Percentiles rank a stretch among this genome's conserved stretches.
phyloP scores from a whole-genome alignment of 2,329 filamentous ascomycete genomes.

The Nigrospora sphaerica region DNA sequence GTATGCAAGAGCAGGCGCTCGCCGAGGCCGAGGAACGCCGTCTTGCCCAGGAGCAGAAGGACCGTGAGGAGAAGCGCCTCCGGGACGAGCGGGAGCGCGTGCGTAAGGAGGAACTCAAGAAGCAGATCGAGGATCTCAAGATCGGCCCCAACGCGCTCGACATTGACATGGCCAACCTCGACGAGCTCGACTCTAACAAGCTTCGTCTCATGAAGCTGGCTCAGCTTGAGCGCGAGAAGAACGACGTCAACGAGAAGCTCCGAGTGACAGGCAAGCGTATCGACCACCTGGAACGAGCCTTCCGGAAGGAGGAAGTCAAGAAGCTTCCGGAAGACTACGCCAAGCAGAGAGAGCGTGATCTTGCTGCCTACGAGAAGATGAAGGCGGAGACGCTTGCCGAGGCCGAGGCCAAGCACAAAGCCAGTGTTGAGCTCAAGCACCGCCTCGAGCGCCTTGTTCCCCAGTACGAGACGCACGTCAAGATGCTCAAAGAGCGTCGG shows the following conservation, averaged over 20 bases:
- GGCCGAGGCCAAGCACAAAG: constrained; percentile 81
- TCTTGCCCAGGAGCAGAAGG: constrained; percentile 84
- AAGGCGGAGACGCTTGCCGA: constrained; percentile 75
- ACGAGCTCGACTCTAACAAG: constrained; percentile 80
- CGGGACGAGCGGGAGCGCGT: constrained; percentile 85
- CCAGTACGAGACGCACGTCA: constrained; percentile 77
- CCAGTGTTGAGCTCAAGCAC: constrained; percentile 88
- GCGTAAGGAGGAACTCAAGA: constrained; percentile 88
- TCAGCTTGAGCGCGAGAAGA: constrained; percentile 97
- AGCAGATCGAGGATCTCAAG: constrained; percentile 86
- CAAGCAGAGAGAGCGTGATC: constrained; percentile 69
- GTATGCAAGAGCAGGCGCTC: constrained; percentile 77
- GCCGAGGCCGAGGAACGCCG: constrained; percentile 86
- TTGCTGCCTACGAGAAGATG: constrained; percentile 70
- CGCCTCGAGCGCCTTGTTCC: constrained; percentile 78
- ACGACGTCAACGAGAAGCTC: constrained; percentile 84
- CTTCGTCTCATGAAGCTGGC: constrained; percentile 92
- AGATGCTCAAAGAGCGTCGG: constrained; percentile 75
- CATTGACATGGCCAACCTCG: constrained; percentile 74
- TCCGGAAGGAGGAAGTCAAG: constrained; percentile 92
- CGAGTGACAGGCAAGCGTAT: constrained; percentile 91
- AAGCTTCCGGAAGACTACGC: constrained; percentile 83
- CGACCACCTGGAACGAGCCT: constrained; percentile 93
- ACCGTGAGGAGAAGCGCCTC: constrained; percentile 79
- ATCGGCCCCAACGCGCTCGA: constrained; percentile 69